These are phyloP conservation scores for Ogataea haglerorum DNA, from an alignment of 805 yeast genomes.

Conservation along the genomic window DNA sequence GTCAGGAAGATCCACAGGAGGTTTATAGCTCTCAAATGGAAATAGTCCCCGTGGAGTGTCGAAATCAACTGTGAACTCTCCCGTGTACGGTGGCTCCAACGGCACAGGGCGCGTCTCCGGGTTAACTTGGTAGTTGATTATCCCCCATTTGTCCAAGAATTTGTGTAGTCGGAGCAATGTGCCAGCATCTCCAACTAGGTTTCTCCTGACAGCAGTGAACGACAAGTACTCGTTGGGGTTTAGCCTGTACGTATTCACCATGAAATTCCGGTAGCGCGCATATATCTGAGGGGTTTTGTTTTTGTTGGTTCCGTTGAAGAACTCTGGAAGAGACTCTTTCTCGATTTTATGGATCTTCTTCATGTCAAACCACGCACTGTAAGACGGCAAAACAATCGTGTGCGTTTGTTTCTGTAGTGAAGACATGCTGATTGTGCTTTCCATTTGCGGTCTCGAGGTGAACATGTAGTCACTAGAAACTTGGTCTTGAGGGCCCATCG, in stretches of 20 bases:
- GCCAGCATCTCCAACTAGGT: conserved; percentile 88
- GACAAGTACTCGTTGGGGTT: conserved; percentile 89
- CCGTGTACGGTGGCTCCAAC: conserved; percentile 70
- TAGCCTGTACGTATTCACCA: conserved; percentile 81
- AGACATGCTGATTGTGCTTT: conserved; percentile 19
- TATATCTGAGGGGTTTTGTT: conserved; percentile 83
- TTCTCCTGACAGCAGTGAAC: conserved; percentile 86
- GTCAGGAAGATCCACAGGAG: conserved; percentile 49
- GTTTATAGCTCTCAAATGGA: conserved; percentile 82
- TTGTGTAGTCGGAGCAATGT: conserved; percentile 80
- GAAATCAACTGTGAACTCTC: conserved; percentile 69
- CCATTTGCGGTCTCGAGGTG: conserved; percentile 5
- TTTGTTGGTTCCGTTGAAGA: conserved; percentile 56
- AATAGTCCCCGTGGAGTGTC: conserved; percentile 92
- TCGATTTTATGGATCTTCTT: conserved; percentile 73
- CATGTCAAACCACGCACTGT: conserved; percentile 81
- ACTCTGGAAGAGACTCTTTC: conserved; percentile 81
- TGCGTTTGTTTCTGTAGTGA: conserved; percentile 57
- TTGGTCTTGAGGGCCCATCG: background rate
- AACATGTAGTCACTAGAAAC: background rate
- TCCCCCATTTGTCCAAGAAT: conserved; percentile 87
- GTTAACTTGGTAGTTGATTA: conserved; percentile 88
- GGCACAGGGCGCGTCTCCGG: conserved; percentile 68
- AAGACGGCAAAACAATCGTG: conserved; percentile 81
- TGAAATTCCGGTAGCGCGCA: conserved; percentile 78